Evolutionary conservation across 768 basidiomycete genomes (phyloP).

Genomic region (Tubosaeta sp.): DNA sequence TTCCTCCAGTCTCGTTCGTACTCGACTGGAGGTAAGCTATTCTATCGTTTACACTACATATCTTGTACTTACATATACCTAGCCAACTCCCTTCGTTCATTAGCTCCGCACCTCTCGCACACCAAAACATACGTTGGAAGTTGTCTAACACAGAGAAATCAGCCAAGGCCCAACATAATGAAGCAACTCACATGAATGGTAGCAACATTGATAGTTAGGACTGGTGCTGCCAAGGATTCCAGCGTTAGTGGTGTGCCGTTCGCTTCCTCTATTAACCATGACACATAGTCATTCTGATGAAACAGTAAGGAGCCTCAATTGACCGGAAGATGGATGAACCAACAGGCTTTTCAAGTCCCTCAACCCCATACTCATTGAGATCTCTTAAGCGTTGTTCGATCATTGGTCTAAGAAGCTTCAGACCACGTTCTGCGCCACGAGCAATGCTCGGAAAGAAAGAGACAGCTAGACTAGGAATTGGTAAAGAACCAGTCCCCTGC

Average conservation of each 20-base stretch:
- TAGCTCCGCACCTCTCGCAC: too few species aligned
- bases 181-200: conserved; percentile 19
- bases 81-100: too few species aligned
- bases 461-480: conserved; percentile 11
- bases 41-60: too few species aligned
- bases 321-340: background rate
- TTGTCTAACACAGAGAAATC: conserved; percentile 1
- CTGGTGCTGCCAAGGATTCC: conserved; percentile 17
- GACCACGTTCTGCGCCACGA: background rate
- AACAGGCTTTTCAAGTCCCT: conserved; percentile 5
- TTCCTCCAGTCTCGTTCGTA: too few species aligned
- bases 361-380: background rate
- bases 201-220: conserved; percentile 15
- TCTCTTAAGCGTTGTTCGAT: conserved; percentile 23
- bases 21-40: too few species aligned
- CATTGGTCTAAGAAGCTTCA: conserved; percentile 22
- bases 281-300: conserved; percentile 31
- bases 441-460: conserved; percentile 7
- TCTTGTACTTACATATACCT: too few species aligned
- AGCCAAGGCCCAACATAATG: background rate
- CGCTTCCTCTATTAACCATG: conserved; percentile 30
- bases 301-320: background rate
- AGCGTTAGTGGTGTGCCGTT: conserved; percentile 10
- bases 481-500: background rate
- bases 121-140: conserved; percentile 13